A percentile compares a stretch with the other conserved stretches of the same genome.
These are phyloP conservation scores for Chimonanthus praecox DNA, from an alignment of 164 flowering plant genomes.

Conservation along the genomic window DNA sequence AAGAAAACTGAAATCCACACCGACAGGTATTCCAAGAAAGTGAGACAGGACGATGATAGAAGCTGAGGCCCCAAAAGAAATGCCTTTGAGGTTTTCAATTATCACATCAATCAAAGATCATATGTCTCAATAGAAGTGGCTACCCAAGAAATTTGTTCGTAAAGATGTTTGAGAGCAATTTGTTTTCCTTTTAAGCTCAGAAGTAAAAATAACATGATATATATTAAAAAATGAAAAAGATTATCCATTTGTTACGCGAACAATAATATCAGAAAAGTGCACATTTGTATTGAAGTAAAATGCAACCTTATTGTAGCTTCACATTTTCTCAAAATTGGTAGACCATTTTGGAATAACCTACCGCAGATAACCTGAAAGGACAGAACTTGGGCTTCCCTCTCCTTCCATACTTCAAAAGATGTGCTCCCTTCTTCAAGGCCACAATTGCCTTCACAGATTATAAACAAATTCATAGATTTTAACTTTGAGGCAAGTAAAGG, in stretches of 20 bases:
- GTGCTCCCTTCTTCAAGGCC: constrained; percentile 54
- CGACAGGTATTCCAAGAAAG: not conserved
- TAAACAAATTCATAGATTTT: constrained; percentile 1
- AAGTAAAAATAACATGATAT: too few species aligned
- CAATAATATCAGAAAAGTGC: too few species aligned
- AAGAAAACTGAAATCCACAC: not conserved
- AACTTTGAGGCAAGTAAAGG: not conserved
- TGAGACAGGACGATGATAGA: not conserved
- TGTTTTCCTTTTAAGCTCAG: too few species aligned
- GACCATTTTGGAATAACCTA: constrained; percentile 12
- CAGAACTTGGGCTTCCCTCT: constrained; percentile 59
- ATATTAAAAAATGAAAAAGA: too few species aligned
- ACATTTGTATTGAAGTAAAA: too few species aligned
- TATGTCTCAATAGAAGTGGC: too few species aligned
- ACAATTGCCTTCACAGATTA: constrained; percentile 41
- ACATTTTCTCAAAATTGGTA: constrained; percentile 1
- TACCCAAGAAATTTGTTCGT: too few species aligned
- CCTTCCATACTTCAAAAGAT: constrained; percentile 47
- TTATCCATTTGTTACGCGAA: too few species aligned
- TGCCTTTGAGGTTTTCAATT: not conserved
- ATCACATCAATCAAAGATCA: too few species aligned
- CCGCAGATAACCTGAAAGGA: constrained; percentile 53
- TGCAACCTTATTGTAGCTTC: not conserved
- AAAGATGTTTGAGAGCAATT: too few species aligned
- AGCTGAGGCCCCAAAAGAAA: not conserved